Base-by-base conservation (phyloP, 1,284 basidiomycete species). In the Polyporus tsugae region DNA sequence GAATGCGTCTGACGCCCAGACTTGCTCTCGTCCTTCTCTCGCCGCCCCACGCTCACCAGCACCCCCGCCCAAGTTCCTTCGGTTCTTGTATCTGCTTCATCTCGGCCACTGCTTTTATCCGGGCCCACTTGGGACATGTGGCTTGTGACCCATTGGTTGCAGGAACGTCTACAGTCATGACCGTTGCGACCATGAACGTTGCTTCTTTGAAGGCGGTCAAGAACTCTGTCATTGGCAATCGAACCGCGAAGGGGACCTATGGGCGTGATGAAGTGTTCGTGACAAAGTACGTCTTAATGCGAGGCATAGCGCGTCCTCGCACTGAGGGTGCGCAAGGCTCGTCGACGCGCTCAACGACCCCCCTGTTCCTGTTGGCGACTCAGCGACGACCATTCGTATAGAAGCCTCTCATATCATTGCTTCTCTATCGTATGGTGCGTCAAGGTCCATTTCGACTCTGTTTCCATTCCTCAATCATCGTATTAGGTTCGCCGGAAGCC, bases 341-440 rank as follows among this genome's bases (percentile, higher is more conserved):
- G 86, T 91, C 17, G 82, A 84, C 65, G 89, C 84, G 63, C 79
- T 91, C 5, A 86, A 87, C 65, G 79, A 81, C 35, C 80, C 82
- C 1, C 75, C 76, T 1, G 78, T 80, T 11, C 70, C 76, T 19
- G 72, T 82, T 0, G 77, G 79, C 69, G 77, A 76, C 13, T 83
- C 83, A 2, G 77, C 80, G 61, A 80, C 86, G 19, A 86, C 88
- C 39, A 82, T 89, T 44, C 85, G 89, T 9, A 83, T 89, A 60
- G 92, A 94, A 74, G 90, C 92, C 0, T 90, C 91, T 0, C 90
- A 93, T 73, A 84, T 94, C 49, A 82, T 94, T 19, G 85, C 91
- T 0, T 94, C 92, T 0, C 82, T 94, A 11, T 86, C 91, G 0
- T 90, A 91, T 70, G 91, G 90, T 89, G 68, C 60, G 77, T 70